A percentile compares a stretch with the other conserved stretches of the same genome.
Evolutionary conservation across 345 rosid species (phyloP).

Genomic region (Angophora floribunda): DNA sequence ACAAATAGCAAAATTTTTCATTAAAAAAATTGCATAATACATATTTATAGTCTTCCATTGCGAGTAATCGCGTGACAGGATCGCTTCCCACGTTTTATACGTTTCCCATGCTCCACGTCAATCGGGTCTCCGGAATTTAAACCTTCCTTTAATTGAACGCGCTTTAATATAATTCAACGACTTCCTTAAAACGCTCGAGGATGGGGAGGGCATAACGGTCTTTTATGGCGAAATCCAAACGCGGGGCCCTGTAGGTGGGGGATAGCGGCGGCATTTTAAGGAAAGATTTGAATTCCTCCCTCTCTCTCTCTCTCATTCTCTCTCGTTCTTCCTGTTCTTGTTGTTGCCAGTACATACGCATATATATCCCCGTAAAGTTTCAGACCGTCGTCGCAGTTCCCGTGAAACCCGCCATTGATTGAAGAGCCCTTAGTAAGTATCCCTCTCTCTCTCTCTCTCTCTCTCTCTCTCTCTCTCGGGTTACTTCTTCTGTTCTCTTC

Average conservation of each 20-base stretch:
- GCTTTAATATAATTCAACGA: not conserved
- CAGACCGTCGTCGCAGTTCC: not conserved
- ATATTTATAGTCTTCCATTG: not conserved
- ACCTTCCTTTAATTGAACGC: too few species aligned
- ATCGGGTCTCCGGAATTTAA: not conserved
- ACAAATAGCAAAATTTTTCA: not conserved
- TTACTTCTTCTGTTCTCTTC: not conserved
- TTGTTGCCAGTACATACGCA: not conserved
- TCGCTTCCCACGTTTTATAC: not conserved
- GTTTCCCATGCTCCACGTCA: rapidly evolving
- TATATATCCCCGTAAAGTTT: not conserved
- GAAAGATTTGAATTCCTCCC: not conserved
- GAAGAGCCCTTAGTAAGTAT: not conserved
- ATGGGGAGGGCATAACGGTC: not conserved
- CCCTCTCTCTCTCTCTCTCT: not conserved
- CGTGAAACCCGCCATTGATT: not conserved
- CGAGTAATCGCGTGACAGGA: not conserved
- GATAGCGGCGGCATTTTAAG: not conserved
- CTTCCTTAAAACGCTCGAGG: not conserved
- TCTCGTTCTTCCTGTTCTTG: not conserved
- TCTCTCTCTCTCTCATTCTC: not conserved
- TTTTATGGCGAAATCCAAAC: not conserved
- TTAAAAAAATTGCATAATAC: too few species aligned
- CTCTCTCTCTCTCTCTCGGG: not conserved
- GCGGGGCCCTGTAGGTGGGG: not conserved